These are phyloP conservation scores for Pelargonium myrrhifolium DNA, from an alignment of 441 rosid species.

Conservation along the genomic window DNA sequence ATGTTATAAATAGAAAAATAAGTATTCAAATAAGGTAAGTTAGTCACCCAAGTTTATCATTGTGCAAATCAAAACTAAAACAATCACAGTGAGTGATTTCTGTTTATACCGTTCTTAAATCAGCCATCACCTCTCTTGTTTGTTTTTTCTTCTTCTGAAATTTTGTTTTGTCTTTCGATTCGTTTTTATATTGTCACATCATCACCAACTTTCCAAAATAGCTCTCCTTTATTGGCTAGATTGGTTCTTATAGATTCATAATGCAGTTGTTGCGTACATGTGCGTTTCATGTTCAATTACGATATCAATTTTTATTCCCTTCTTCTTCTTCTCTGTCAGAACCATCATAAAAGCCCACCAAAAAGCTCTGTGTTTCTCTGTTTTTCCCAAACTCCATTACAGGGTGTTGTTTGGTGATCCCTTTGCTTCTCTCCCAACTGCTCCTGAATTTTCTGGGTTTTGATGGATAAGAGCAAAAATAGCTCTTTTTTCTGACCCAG, in stretches of 20 bases:
- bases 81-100: too few species aligned
- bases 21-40: too few species aligned
- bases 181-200: neutral
- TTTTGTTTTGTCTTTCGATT: too few species aligned
- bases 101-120: too few species aligned
- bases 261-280: conserved; percentile 17
- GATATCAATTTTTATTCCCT: conserved; percentile 5
- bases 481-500: conserved; percentile 31
- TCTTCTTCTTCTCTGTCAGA: neutral
- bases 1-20: too few species aligned
- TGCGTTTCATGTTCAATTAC: conserved; percentile 13
- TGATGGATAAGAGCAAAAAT: conserved; percentile 24
- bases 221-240: conserved; percentile 12
- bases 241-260: conserved; percentile 12
- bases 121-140: too few species aligned
- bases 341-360: neutral
- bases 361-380: neutral
- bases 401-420: conserved; percentile 1
- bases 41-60: too few species aligned
- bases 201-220: neutral
- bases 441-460: conserved; percentile 18
- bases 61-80: too few species aligned
- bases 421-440: conserved; percentile 1
- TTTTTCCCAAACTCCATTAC: neutral
- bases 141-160: too few species aligned